These are phyloP conservation scores for Eucalyptus tenuipes DNA, from an alignment of 345 rosid species.

Conservation along the genomic window DNA sequence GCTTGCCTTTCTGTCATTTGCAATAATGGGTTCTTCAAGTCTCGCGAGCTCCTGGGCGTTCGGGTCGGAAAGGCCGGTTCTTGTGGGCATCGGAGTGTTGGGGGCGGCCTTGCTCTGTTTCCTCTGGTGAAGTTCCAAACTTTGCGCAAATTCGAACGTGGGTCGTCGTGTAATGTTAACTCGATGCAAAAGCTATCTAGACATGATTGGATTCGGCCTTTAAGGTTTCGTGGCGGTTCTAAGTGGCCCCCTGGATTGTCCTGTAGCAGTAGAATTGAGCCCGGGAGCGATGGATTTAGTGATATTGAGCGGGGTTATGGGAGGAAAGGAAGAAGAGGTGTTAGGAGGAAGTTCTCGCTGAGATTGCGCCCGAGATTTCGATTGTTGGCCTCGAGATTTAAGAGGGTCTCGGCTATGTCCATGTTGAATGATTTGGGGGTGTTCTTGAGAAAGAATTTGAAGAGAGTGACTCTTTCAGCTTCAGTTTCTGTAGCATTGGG, in stretches of 20 bases:
- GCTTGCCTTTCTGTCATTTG: constrained; percentile 42
- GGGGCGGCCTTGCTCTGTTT: constrained; percentile 6
- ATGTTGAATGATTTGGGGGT: constrained; percentile 25
- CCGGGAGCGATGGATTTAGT: constrained; percentile 10
- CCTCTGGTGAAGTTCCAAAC: constrained; percentile 4
- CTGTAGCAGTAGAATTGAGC: constrained; percentile 28
- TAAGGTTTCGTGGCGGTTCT: constrained; percentile 13
- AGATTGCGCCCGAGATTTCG: constrained; percentile 70
- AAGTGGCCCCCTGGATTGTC: constrained; percentile 18
- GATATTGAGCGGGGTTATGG: constrained; percentile 14
- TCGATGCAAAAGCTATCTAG: constrained; percentile 16
- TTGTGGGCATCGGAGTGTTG: constrained; percentile 4
- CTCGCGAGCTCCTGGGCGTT: constrained; percentile 6
- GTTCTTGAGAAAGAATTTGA: constrained; percentile 47
- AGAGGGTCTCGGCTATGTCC: constrained; percentile 40
- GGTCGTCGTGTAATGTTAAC: constrained; percentile 13
- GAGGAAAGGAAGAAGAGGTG: constrained; percentile 9
- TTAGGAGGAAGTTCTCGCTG: constrained; percentile 30
- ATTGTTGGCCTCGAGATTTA: constrained; percentile 31
- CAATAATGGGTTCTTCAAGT: constrained; percentile 30
- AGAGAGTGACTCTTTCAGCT: constrained; percentile 31
- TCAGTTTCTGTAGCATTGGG: constrained; percentile 45
- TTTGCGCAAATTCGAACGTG: constrained; percentile 9
- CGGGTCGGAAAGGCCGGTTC: constrained; percentile 5
- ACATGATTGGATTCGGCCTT: constrained; percentile 2